Conservation (phyloP, 345 rosid genomes). For the Heritiera fomes region DNA sequence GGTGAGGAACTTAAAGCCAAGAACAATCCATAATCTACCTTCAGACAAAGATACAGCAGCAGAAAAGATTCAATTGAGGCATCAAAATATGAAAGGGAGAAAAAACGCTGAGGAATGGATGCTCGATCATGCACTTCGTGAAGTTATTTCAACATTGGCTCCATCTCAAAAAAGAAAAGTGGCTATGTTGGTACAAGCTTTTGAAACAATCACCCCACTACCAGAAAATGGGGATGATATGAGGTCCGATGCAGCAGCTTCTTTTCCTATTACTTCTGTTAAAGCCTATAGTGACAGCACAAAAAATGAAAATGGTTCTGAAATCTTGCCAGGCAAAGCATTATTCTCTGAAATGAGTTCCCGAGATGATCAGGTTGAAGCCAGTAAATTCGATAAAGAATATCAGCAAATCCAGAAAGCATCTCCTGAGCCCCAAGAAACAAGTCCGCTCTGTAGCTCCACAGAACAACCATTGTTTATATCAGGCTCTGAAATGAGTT, state of each 20-base stretch:
- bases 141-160: slow-evolving; percentile 70
- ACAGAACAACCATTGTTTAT: not conserved
- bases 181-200: slow-evolving; percentile 88
- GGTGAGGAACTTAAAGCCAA: slow-evolving; percentile 52
- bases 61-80: slow-evolving; percentile 71
- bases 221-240: slow-evolving; percentile 36
- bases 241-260: slow-evolving; percentile 27
- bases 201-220: slow-evolving; percentile 68
- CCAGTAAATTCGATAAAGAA: slow-evolving; percentile 5
- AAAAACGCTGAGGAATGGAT: slow-evolving; percentile 86
- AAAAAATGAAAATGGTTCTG: slow-evolving; percentile 24
- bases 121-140: slow-evolving; percentile 83
- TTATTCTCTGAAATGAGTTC: slow-evolving; percentile 15
- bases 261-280: slow-evolving; percentile 41
- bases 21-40: slow-evolving; percentile 42
- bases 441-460: not conserved
- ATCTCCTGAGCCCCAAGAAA: slow-evolving; percentile 22
- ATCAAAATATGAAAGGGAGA: slow-evolving; percentile 58
- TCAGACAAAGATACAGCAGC: slow-evolving; percentile 53
- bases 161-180: slow-evolving; percentile 85
- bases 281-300: slow-evolving; percentile 30
- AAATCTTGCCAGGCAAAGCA: slow-evolving; percentile 20
- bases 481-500: slow-evolving; percentile 15
- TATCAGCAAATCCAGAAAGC: slow-evolving; percentile 16
- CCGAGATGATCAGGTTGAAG: slow-evolving; percentile 23